phyloP scores from a whole-genome alignment of 495 filamentous ascomycete genomes.

The Neurospora intermedia region DNA sequence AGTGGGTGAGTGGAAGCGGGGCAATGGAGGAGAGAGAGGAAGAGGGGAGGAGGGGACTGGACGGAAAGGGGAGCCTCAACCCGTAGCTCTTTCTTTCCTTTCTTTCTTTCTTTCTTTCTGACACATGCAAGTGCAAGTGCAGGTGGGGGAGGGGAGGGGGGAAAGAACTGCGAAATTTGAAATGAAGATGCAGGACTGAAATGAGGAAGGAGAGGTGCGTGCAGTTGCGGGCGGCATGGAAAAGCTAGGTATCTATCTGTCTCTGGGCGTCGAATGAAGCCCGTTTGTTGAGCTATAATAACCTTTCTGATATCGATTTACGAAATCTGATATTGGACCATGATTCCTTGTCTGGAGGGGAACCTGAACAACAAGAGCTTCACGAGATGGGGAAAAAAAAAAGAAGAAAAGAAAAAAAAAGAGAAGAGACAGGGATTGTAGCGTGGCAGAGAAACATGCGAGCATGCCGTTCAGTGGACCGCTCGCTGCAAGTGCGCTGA shows the following conservation, averaged over 20 bases:
- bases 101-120: background rate
- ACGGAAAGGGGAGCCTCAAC: background rate
- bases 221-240: background rate
- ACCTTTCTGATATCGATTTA: background rate
- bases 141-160: background rate
- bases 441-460: constrained; percentile 3
- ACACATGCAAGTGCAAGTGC: background rate
- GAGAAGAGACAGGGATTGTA: background rate
- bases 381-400: background rate
- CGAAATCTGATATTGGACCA: background rate
- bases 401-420: background rate
- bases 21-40: background rate
- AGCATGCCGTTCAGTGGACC: background rate
- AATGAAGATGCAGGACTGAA: background rate
- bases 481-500: background rate
- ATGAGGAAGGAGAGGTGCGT: background rate
- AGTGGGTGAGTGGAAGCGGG: background rate
- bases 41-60: background rate
- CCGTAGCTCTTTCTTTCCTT: background rate
- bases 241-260: background rate
- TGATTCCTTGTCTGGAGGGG: background rate
- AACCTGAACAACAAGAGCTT: background rate
- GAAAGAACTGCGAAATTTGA: background rate
- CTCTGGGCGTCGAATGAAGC: background rate
- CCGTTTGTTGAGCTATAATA: background rate